Evolutionary conservation across 2,329 filamentous ascomycete species (phyloP), one percentile per base, ranked within the genome.

Genomic region (Aspergillus persii): DNA sequence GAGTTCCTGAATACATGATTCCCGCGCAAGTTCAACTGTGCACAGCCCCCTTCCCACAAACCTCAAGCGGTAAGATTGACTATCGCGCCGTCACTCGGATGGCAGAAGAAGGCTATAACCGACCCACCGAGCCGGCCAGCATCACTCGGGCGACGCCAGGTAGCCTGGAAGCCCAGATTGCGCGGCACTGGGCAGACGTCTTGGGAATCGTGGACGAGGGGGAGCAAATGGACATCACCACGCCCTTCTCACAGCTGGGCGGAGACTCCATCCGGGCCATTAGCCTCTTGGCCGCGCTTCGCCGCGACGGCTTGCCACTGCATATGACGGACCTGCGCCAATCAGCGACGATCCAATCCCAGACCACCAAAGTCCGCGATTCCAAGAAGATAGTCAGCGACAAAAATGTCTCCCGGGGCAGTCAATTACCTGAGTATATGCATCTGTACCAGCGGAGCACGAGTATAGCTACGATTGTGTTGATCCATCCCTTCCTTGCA

Each of bases 401-500:
- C n/a, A 26, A 11, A 15, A 49, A 47, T 47, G 33, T 9, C 29
- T 36, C 15, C 8, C 36, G 29, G 2, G 50, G 47, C 15, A 7
- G 11, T 27, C 23, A 29, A 7, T 9, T 23, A 50, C 39, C 54
- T 2, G 27, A 31, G 1, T 51, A 58, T 23, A 7, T 58, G 8
- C 50, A 53, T 33, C 8, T 58, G 2, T 44, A 31, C 33, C 8
- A 12, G 44, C 56, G 56, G 15, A 23, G 27, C 12, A 27, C 11
- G 9, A 53, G 50, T 5, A 15, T 27, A n/a, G 50, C 56, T 12
- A 58, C 44, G n/a, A 41, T 58, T 36, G 50, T 59, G n/a, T 36
- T 59, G 6, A 46, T 59, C 27, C 57, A 59, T 48, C 57, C 57
- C 3, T 59, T 59, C 52, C 30, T 59, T 9, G 52, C 52, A 18